Conservation (phyloP, 306 rosid genomes). For the Medicago truncatula region DNA sequence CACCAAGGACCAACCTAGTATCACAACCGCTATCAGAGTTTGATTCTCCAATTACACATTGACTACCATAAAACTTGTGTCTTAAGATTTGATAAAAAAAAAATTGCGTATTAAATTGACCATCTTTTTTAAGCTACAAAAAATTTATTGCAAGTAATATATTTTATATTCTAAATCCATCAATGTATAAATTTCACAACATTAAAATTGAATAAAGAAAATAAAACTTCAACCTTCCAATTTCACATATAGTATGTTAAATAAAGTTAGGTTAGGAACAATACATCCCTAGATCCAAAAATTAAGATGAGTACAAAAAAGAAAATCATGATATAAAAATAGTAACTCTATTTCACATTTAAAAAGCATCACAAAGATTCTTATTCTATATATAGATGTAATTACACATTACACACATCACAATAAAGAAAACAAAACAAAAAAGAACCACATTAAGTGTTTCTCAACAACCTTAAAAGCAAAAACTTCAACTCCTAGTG, state of each 20-base stretch:
- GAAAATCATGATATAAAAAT: not conserved
- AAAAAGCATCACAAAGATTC: constrained; percentile 28
- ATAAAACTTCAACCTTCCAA: not conserved
- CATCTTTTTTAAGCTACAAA: no score
- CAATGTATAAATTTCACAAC: no score
- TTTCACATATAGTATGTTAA: not conserved
- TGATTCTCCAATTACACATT: no score
- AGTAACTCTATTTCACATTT: constrained; percentile 22
- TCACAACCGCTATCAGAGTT: no score
- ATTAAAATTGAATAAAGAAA: no score
- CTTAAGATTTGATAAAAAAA: no score
- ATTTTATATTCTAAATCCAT: no score
- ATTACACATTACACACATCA: constrained; percentile 26
- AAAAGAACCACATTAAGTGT: not conserved
- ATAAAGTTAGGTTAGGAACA: not conserved
- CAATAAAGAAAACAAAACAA: not conserved
- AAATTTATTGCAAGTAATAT: no score
- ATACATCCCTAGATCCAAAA: not conserved
- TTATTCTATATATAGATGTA: not conserved
- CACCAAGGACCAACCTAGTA: no score
- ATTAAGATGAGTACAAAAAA: not conserved
- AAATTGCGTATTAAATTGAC: no score
- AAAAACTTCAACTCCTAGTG: not conserved
- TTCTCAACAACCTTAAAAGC: not conserved
- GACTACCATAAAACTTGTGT: no score